phyloP scores from a whole-genome alignment of 768 basidiomycete species.

The Hysterangium stoloniferum region DNA sequence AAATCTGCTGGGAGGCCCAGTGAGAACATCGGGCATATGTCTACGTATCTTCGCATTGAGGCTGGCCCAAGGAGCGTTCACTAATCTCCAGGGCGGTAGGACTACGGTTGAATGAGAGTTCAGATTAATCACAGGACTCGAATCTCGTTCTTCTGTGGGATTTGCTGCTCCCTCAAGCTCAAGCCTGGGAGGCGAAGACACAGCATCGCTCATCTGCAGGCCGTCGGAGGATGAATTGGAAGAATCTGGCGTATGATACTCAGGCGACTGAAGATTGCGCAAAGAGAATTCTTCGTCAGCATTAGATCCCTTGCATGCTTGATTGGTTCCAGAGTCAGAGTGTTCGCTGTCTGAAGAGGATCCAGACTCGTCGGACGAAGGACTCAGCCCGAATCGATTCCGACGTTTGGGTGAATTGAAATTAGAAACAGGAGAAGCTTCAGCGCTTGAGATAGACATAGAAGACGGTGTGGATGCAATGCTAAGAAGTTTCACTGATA shows the following conservation, averaged over 20 bases:
- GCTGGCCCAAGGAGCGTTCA: not conserved
- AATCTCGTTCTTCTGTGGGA: not conserved
- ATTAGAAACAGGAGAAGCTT: not conserved
- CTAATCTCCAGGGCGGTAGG: not conserved
- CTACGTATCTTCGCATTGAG: not conserved
- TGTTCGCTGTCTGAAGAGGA: not conserved
- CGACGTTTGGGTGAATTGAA: not conserved
- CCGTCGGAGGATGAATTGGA: not conserved
- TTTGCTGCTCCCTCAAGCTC: not conserved
- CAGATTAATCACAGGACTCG: no score
- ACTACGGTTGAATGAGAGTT: not conserved
- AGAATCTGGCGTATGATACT: not conserved
- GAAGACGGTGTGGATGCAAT: conserved; percentile 1
- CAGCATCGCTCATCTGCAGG: no score
- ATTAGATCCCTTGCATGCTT: not conserved
- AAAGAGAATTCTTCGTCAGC: not conserved
- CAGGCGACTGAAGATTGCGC: not conserved
- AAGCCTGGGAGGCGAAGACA: not conserved
- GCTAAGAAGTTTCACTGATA: conserved; percentile 4
- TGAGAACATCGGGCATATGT: not conserved
- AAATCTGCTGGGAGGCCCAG: not conserved
- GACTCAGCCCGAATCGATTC: conserved; percentile 8
- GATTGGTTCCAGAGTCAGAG: not conserved
- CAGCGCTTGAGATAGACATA: not conserved
- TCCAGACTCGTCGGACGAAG: conserved; percentile 3